Evolutionary conservation across 371 early-diverging fungal species (phyloP).

Genomic region (Quaeritorhiza haematococci): DNA sequence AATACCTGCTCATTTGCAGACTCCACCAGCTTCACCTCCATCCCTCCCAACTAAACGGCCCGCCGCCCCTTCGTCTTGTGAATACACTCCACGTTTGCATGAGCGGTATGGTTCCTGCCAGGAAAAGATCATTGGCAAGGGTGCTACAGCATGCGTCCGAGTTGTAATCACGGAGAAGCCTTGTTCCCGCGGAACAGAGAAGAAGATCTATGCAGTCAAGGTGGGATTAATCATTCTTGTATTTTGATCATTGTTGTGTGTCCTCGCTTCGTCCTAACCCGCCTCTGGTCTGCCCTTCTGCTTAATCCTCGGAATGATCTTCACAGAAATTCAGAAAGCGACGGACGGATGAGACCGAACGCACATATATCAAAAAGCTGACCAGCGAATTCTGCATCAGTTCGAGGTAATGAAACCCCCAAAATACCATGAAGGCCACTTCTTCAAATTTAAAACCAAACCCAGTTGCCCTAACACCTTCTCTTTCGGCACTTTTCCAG

Average conservation of each 20-base stretch:
- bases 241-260: background rate
- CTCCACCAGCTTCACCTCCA: no score
- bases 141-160: constrained; percentile 86
- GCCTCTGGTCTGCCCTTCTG: no score
- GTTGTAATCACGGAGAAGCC: constrained; percentile 36
- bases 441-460: no score
- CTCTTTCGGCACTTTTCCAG: no score
- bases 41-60: no score
- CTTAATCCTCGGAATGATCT: no score
- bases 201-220: constrained; percentile 81
- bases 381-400: constrained; percentile 87
- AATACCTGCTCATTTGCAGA: no score
- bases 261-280: no score
- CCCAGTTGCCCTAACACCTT: no score
- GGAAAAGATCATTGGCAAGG: constrained; percentile 67
- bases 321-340: constrained; percentile 75
- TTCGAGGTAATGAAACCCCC: no score
- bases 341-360: constrained; percentile 70
- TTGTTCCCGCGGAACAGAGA: constrained; percentile 45
- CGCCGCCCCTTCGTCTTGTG: no score
- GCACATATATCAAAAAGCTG: constrained; percentile 81
- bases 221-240: background rate
- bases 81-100: constrained; percentile 5
- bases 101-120: constrained; percentile 37
- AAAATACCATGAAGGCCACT: no score